These are phyloP conservation scores for Elsinoe necatrix DNA, from an alignment of 2,329 filamentous ascomycete genomes.

Conservation along the genomic window DNA sequence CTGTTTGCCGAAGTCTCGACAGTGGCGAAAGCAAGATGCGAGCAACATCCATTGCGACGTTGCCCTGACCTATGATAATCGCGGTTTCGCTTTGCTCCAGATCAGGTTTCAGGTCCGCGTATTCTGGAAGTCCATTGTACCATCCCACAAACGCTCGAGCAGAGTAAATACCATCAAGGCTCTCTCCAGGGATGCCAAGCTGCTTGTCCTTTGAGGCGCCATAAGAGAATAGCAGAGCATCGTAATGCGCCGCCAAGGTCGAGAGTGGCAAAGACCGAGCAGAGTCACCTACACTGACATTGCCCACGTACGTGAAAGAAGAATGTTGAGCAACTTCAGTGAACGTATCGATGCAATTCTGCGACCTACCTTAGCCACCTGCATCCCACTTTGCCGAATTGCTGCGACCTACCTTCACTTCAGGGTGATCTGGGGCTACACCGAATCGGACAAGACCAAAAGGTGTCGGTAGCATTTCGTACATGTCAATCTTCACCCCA, in stretches of 20 bases:
- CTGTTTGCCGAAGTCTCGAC: slow-evolving; percentile 66
- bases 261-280: slow-evolving; percentile 50
- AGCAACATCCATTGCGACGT: slow-evolving; percentile 90
- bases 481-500: slow-evolving; percentile 80
- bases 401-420: slow-evolving; percentile 67
- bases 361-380: slow-evolving; percentile 22
- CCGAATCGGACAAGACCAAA: slow-evolving; percentile 89
- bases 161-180: slow-evolving; percentile 69
- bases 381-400: slow-evolving; percentile 7
- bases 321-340: slow-evolving; percentile 74
- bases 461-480: slow-evolving; percentile 83
- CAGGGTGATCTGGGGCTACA: slow-evolving; percentile 95
- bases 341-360: slow-evolving; percentile 96
- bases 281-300: slow-evolving; percentile 65
- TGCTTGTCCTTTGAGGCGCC: slow-evolving; percentile 77
- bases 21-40: slow-evolving; percentile 74
- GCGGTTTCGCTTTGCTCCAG: slow-evolving; percentile 70
- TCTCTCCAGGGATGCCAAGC: slow-evolving; percentile 73
- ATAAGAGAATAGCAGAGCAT: slow-evolving; percentile 87
- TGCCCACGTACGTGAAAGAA: slow-evolving; percentile 84
- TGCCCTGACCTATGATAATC: slow-evolving; percentile 86
- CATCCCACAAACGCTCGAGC: slow-evolving; percentile 92
- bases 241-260: slow-evolving; percentile 70
- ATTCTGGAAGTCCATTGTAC: slow-evolving; percentile 94
- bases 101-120: slow-evolving; percentile 62